Conservation (phyloP, 192 early-diverging fungal genomes). For the Rhizophlyctis rosea region DNA sequence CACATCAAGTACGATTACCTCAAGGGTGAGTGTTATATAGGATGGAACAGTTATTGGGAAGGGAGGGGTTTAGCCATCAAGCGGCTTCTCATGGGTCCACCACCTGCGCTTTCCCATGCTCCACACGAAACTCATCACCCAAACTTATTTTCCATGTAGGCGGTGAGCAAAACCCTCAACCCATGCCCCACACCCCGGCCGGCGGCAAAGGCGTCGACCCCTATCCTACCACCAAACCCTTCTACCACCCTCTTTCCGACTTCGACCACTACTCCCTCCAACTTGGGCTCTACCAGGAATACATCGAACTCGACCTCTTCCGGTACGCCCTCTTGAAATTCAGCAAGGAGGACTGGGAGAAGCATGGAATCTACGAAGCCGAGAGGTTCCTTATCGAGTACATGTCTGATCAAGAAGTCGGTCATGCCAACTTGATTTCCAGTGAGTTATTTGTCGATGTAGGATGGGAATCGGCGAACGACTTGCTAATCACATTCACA, state of each 20-base stretch:
- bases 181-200: constrained; percentile 29
- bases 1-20: too few species aligned
- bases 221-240: constrained; percentile 5
- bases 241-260: constrained; percentile 32
- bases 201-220: constrained; percentile 22
- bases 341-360: constrained; percentile 20
- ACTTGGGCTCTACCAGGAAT: constrained; percentile 26
- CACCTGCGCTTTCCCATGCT: too few species aligned
- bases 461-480: too few species aligned
- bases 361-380: constrained; percentile 20
- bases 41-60: too few species aligned
- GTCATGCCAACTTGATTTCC: constrained; percentile 27
- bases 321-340: constrained; percentile 25
- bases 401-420: constrained; percentile 35
- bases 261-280: constrained; percentile 31
- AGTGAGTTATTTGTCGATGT: too few species aligned
- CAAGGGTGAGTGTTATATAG: too few species aligned
- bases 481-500: too few species aligned
- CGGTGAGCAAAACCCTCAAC: constrained; percentile 1
- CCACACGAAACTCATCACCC: too few species aligned
- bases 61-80: too few species aligned
- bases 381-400: constrained; percentile 29
- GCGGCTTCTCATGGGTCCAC: too few species aligned
- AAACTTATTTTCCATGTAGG: too few species aligned
- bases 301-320: constrained; percentile 38